Evolutionary conservation across 768 basidiomycete genomes (phyloP).

Genomic region (Roridomyces roridus): DNA sequence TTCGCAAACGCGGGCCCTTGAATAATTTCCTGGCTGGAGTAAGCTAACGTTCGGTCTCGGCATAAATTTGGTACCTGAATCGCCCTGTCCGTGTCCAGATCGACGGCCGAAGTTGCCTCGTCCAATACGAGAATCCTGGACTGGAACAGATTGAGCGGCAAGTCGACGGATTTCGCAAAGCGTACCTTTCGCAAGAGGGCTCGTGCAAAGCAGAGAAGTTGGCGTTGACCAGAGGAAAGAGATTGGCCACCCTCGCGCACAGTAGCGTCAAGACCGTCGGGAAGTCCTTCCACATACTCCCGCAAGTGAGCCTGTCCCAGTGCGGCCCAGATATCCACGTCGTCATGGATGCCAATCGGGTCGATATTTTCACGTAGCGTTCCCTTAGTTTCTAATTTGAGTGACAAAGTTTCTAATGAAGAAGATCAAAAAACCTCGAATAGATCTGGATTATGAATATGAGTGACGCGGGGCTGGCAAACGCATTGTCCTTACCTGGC

Average conservation of each 20-base stretch:
- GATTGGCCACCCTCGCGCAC: conserved; percentile 84
- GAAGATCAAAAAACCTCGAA: too few relatives aligned
- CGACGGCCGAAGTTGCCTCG: conserved; percentile 92
- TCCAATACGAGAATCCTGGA: conserved; percentile 92
- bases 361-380: conserved; percentile 89
- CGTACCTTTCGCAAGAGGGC: conserved; percentile 78
- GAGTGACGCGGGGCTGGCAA: too few relatives aligned
- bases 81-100: conserved; percentile 87
- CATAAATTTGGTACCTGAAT: conserved; percentile 56
- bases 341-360: conserved; percentile 75
- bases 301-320: conserved; percentile 80
- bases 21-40: conserved; percentile 60
- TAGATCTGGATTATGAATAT: conserved; percentile 46
- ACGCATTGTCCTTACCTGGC: conserved; percentile 36
- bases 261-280: conserved; percentile 72
- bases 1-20: conserved; percentile 77
- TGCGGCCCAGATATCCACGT: conserved; percentile 88
- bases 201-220: conserved; percentile 88
- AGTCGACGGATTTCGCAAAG: background rate
- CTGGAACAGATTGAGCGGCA: conserved; percentile 36
- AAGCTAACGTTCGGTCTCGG: background rate
- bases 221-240: conserved; percentile 84
- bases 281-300: conserved; percentile 67
- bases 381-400: too few relatives aligned
- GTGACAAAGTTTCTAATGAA: too few relatives aligned